Base-by-base conservation (phyloP, 2,329 filamentous ascomycete species). In the Pseudohalonectria lignicola region DNA sequence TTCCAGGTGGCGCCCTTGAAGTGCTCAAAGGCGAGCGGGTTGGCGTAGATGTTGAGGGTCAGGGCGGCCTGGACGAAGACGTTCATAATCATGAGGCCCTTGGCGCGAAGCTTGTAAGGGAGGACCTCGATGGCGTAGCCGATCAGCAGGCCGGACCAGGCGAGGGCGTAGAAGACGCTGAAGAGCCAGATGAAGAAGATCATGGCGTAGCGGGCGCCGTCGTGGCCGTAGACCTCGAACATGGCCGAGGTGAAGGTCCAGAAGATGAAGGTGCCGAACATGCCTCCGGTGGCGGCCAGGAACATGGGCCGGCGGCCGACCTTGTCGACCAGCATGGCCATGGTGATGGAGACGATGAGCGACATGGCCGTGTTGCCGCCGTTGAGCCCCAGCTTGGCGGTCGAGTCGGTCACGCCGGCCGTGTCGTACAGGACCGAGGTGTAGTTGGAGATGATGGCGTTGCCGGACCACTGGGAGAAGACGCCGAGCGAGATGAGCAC, bases 381-480 rank as follows among this genome's bases (percentile, higher is more conserved):
- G 34, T 47, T 47, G 49, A 67, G 59, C 39, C 62, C 64, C 39
- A 67, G 64, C 49, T 65, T 64, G 50, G 57, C 54, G 25, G 56
- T 61, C 30, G 62, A 53, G 45, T 63, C 55, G 2, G 44, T 63
- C 44, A 77, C 65, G 39, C 72, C 72, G 43, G 71, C 71, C 26
- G 61, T 63, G 30, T 63, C 53, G 55, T 75, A 74, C 34, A 77
- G 66, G 41, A 63, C 57, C 41, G 62, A 67, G 30, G 69, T 62
- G 46, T 76, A 78, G 59, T 76, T 76, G 42, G 64, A 71, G 47
- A 77, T 70, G 35, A 77, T 64, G 42, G 66, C 72, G 51, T 77
- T 77, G 39, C 74, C 73, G 26, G 65, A 71, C 63, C 70, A 76
- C 53, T 77, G 72, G 0, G 69, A 74, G 56, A 76, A 74, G 42